Evolutionary conservation across 495 filamentous ascomycete species (phyloP).

Genomic region (Terfezia boudieri): DNA sequence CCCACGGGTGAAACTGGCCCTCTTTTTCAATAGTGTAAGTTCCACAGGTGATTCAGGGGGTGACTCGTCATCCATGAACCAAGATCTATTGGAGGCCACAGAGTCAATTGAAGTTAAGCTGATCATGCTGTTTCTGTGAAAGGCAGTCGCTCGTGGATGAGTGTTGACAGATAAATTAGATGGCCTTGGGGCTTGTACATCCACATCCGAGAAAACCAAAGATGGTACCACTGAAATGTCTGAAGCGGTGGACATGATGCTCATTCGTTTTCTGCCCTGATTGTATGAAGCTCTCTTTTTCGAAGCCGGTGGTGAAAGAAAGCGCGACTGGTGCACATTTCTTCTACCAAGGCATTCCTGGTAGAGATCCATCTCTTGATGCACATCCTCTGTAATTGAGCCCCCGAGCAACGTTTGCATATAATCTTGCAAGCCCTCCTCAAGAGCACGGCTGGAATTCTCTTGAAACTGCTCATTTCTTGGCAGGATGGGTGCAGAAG

Average conservation of each 20-base stretch:
- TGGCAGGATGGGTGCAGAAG: background rate
- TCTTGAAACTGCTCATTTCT: background rate
- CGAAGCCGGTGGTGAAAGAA: background rate
- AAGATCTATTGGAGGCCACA: background rate
- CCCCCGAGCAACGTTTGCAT: background rate
- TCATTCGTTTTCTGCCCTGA: background rate
- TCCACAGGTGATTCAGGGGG: background rate
- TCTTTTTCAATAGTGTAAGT: background rate
- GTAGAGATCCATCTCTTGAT: background rate
- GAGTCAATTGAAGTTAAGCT: background rate
- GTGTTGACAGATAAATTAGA: background rate
- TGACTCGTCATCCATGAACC: background rate
- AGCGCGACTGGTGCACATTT: background rate
- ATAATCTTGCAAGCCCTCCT: background rate
- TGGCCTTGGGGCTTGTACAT: background rate
- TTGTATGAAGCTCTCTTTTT: background rate
- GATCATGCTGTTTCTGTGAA: background rate
- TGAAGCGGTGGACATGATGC: background rate
- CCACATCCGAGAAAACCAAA: background rate
- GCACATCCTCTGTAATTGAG: background rate
- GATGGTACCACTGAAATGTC: background rate
- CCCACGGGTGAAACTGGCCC: background rate
- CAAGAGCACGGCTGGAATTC: background rate
- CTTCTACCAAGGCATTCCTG: background rate
- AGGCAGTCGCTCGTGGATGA: background rate